Percentiles rank a stretch among this genome's conserved stretches.
Evolutionary conservation across 1,284 basidiomycete genomes (phyloP).

Genomic region (Ganoderma leucocontextum): DNA sequence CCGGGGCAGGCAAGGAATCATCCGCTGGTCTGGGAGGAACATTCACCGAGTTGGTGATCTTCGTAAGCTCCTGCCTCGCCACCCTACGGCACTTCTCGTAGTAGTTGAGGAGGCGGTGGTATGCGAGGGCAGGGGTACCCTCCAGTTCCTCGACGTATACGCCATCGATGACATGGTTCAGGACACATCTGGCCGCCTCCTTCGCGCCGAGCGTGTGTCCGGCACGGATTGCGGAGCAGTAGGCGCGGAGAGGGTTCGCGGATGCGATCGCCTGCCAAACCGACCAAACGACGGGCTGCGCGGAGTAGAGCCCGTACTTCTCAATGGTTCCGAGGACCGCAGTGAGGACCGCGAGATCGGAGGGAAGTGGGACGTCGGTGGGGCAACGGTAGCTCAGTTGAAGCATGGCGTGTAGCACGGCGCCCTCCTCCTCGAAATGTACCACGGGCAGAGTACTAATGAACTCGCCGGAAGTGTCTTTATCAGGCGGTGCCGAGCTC

Average conservation of each 20-base stretch:
- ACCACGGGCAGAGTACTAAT: background rate
- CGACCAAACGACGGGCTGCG: background rate
- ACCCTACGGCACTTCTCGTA: conserved; percentile 12
- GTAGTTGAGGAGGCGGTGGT: conserved; percentile 28
- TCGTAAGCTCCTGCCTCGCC: background rate
- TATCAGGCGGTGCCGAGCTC: background rate
- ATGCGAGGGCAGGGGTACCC: conserved; percentile 17
- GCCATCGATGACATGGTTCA: conserved; percentile 11
- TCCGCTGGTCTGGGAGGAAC: background rate
- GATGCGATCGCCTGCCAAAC: conserved; percentile 5
- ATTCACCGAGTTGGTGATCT: background rate
- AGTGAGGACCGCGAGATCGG: background rate
- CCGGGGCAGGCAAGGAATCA: no score
- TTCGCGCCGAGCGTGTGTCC: conserved; percentile 12
- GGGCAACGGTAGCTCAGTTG: background rate
- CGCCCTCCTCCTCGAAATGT: background rate
- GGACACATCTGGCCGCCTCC: conserved; percentile 7
- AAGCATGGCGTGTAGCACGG: background rate
- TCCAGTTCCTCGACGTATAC: conserved; percentile 26
- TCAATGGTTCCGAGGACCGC: background rate
- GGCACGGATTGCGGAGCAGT: conserved; percentile 20
- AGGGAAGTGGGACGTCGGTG: background rate
- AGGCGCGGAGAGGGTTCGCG: conserved; percentile 16
- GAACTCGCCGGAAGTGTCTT: background rate
- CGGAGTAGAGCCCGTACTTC: conserved; percentile 16